These are phyloP conservation scores for Bipolaris gigantea DNA, from an alignment of 2,329 filamentous ascomycete genomes.

Conservation along the genomic window DNA sequence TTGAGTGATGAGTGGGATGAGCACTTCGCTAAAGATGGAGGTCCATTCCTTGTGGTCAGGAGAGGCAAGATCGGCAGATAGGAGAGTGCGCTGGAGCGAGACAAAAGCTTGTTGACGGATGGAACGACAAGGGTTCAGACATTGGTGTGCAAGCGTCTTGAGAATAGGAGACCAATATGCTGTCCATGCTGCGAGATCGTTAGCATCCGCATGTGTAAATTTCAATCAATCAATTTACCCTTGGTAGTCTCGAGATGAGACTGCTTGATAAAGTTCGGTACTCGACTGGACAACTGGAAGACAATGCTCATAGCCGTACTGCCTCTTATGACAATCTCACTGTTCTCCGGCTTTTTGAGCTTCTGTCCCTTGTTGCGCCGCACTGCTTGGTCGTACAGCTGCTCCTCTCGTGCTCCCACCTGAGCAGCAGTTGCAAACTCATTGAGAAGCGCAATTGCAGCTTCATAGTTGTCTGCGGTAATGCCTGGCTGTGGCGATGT, in stretches of 20 bases:
- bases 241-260: slow-evolving; percentile 88
- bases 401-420: slow-evolving; percentile 69
- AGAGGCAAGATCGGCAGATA: slow-evolving; percentile 83
- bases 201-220: neutral
- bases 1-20: slow-evolving; percentile 86
- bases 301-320: slow-evolving; percentile 80
- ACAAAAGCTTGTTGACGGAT: slow-evolving; percentile 87
- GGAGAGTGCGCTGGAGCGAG: slow-evolving; percentile 79
- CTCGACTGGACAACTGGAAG: slow-evolving; percentile 77
- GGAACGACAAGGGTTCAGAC: slow-evolving; percentile 90
- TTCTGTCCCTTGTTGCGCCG: slow-evolving; percentile 56
- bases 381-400: slow-evolving; percentile 62
- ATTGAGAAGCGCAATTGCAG: slow-evolving; percentile 79
- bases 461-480: slow-evolving; percentile 93
- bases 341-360: slow-evolving; percentile 60
- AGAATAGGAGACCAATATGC: slow-evolving; percentile 98
- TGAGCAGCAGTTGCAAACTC: slow-evolving; percentile 85
- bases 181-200: slow-evolving; percentile 71
- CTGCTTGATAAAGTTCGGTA: slow-evolving; percentile 85
- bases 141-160: slow-evolving; percentile 82
- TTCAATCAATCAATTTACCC: slow-evolving; percentile 54
- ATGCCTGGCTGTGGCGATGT: slow-evolving; percentile 76
- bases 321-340: slow-evolving; percentile 73
- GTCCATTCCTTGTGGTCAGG: slow-evolving; percentile 89
- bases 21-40: slow-evolving; percentile 88